Evolutionary conservation across 441 rosid species (phyloP).

Genomic region (Mallotus japonicus): DNA sequence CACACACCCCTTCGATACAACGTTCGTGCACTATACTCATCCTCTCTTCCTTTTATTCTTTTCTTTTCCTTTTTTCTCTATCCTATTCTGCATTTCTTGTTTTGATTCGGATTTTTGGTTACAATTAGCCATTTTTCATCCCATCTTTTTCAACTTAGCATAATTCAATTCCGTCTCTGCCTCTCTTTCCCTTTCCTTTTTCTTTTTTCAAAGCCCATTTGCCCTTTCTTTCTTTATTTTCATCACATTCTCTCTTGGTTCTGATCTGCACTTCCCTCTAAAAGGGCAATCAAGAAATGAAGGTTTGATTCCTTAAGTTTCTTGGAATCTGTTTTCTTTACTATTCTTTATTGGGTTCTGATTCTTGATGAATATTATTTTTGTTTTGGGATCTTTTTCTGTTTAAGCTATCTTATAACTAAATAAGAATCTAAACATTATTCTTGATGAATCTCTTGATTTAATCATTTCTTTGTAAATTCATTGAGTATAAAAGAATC

Average conservation of each 20-base stretch:
- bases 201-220: not conserved
- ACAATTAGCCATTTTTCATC: not conserved
- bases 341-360: conserved; percentile 19
- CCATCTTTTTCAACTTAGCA: conserved; percentile 27
- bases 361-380: conserved; percentile 6
- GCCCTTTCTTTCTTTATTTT: not conserved
- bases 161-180: conserved; percentile 33
- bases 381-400: not conserved
- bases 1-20: conserved; percentile 13
- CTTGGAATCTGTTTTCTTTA: conserved; percentile 2
- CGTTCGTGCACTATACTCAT: not conserved
- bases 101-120: conserved; percentile 36
- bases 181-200: not conserved
- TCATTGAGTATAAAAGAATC: not conserved
- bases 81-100: conserved; percentile 71
- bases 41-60: conserved; percentile 9
- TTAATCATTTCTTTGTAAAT: no score
- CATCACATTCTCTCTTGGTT: conserved; percentile 16
- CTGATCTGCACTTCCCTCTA: conserved; percentile 26
- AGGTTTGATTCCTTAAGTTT: conserved; percentile 39
- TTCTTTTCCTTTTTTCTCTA: conserved; percentile 27
- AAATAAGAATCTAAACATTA: no score
- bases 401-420: no score
- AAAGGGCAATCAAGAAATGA: conserved; percentile 35
- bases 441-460: no score